These are phyloP conservation scores for Lichenothelia convexa DNA, from an alignment of 495 filamentous ascomycete genomes.

Conservation along the genomic window DNA sequence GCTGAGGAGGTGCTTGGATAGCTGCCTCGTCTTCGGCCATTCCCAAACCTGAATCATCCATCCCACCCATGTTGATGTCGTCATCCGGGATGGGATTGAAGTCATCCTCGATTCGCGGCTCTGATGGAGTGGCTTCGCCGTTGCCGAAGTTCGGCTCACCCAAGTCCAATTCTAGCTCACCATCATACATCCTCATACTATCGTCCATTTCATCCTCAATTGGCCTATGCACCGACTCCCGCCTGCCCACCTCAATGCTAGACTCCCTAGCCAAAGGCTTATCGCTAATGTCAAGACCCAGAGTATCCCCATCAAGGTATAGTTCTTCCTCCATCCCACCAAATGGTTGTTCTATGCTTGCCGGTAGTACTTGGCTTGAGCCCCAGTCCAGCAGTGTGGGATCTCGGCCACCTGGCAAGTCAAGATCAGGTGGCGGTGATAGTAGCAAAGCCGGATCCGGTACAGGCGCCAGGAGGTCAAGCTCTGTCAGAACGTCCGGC, in stretches of 20 bases:
- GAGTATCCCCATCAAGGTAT: conserved; percentile 28
- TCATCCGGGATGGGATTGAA: conserved; percentile 17
- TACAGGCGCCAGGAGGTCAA: conserved; percentile 48
- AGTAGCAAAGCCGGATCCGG: conserved; percentile 23
- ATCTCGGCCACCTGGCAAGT: conserved; percentile 10
- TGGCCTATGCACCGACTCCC: neutral
- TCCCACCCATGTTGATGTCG: conserved; percentile 42
- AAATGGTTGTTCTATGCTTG: conserved; percentile 13
- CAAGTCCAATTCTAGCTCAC: conserved; percentile 32
- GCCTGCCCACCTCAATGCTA: neutral
- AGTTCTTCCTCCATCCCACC: conserved; percentile 26
- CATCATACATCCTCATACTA: conserved; percentile 17
- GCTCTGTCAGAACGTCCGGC: conserved; percentile 74
- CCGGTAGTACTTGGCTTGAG: conserved; percentile 16
- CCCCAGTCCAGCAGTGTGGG: conserved; percentile 20
- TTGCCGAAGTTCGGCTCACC: conserved; percentile 27
- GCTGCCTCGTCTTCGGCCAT: conserved; percentile 24
- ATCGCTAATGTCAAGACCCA: conserved; percentile 31
- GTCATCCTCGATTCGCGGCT: conserved; percentile 4
- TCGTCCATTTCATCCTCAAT: conserved; percentile 17
- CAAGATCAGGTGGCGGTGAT: conserved; percentile 10
- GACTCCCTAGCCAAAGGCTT: neutral
- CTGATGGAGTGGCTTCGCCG: conserved; percentile 3
- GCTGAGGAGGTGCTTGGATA: conserved; percentile 18
- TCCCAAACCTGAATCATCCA: conserved; percentile 31